Percentiles rank a stretch among this genome's conserved stretches.
These are phyloP conservation scores for Coemansia sp. DNA, from an alignment of 192 early-diverging fungal species.

Conservation along the genomic window DNA sequence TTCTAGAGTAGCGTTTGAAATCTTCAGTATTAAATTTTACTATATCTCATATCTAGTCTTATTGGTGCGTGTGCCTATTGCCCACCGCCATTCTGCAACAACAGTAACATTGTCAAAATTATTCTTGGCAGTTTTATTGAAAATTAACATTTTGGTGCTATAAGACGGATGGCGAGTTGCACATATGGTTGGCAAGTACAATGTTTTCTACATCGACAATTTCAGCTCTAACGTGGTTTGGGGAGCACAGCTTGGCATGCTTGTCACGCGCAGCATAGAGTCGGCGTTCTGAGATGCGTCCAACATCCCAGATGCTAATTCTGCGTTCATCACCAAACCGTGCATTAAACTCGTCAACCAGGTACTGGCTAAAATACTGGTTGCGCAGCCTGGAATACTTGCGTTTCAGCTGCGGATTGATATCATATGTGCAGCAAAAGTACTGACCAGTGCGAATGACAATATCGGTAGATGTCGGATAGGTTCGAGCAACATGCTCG, in stretches of 20 bases:
- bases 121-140: too few species aligned
- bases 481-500: constrained; percentile 18
- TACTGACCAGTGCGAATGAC: constrained; percentile 56
- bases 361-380: constrained; percentile 23
- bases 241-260: constrained; percentile 24
- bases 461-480: constrained; percentile 23
- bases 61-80: too few species aligned
- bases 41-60: too few species aligned
- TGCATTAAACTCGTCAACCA: constrained; percentile 18
- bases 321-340: constrained; percentile 10
- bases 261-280: constrained; percentile 24
- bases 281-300: constrained; percentile 31
- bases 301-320: constrained; percentile 48
- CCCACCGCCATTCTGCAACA: too few species aligned
- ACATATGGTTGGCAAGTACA: constrained; percentile 24
- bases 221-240: constrained; percentile 54
- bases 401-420: constrained; percentile 27
- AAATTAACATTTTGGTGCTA: too few species aligned
- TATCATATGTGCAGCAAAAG: constrained; percentile 56
- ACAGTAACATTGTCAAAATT: too few species aligned
- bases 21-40: too few species aligned
- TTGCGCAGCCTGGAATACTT: constrained; percentile 28
- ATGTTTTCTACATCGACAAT: constrained; percentile 54
- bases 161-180: constrained; percentile 7
- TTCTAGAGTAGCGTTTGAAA: too few species aligned